A percentile compares a stretch with the other conserved stretches of the same genome.
These are phyloP conservation scores for Myxozyma udenii DNA, from an alignment of 805 yeast species.

Conservation along the genomic window DNA sequence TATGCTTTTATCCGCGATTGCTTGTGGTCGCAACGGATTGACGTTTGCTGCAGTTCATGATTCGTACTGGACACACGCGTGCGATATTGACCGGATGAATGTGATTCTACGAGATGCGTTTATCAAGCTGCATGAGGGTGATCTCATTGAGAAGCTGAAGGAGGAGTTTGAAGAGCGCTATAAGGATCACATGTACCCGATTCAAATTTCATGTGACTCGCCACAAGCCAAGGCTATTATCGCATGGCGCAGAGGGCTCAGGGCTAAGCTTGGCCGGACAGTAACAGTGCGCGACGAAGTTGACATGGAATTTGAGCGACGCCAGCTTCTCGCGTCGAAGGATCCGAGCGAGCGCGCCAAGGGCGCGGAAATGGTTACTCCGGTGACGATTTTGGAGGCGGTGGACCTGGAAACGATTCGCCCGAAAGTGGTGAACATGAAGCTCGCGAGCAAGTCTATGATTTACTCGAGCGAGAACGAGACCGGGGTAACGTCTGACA, in stretches of 20 bases:
- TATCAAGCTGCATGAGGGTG: constrained; percentile 69
- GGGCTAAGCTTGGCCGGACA: constrained; percentile 46
- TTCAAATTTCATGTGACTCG: constrained; percentile 52
- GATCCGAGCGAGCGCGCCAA: constrained; percentile 48
- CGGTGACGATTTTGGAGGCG: constrained; percentile 51
- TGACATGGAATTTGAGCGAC: constrained; percentile 63
- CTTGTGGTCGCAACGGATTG: constrained; percentile 62
- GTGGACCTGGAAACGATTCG: constrained; percentile 9
- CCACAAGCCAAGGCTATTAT: constrained; percentile 52
- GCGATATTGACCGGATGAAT: constrained; percentile 73
- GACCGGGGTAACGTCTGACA: constrained; percentile 32
- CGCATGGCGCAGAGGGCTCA: constrained; percentile 23
- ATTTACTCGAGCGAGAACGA: constrained; percentile 37
- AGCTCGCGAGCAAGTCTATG: neutral
- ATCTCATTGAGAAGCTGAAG: constrained; percentile 65
- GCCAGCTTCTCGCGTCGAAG: constrained; percentile 50
- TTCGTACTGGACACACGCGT: constrained; percentile 97
- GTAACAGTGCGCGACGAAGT: constrained; percentile 72
- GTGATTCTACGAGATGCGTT: constrained; percentile 69
- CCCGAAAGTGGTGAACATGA: constrained; percentile 31
- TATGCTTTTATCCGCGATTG: constrained; percentile 84
- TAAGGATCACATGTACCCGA: constrained; percentile 61
- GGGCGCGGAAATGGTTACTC: constrained; percentile 62
- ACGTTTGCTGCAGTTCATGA: constrained; percentile 95
- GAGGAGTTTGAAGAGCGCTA: constrained; percentile 82